phyloP scores from a whole-genome alignment of 2,329 filamentous ascomycete genomes.

The Aspergillus carbonarius region DNA sequence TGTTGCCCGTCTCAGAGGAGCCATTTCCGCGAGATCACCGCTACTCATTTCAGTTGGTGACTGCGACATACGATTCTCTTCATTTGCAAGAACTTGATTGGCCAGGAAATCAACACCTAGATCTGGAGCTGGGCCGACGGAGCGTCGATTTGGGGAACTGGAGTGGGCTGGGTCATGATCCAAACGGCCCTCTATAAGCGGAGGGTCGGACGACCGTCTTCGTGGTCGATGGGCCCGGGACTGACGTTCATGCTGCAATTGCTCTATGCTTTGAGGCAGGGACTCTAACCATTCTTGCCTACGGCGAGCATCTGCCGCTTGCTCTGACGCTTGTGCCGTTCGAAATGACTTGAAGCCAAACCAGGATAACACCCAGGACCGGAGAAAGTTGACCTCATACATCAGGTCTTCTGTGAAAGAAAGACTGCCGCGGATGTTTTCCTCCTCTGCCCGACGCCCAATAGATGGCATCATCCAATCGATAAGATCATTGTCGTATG shows the following conservation, averaged over 20 bases:
- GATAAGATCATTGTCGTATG: slow-evolving; percentile 44
- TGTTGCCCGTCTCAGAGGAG: slow-evolving; percentile 25
- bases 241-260: slow-evolving; percentile 31
- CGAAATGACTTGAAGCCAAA: slow-evolving; percentile 27
- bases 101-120: slow-evolving; percentile 19
- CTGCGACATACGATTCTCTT: slow-evolving; percentile 39
- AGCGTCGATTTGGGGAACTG: slow-evolving; percentile 13
- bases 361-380: slow-evolving; percentile 33
- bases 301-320: slow-evolving; percentile 13
- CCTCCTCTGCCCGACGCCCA: slow-evolving; percentile 42
- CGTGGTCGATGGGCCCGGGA: slow-evolving; percentile 16
- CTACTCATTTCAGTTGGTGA: slow-evolving; percentile 40
- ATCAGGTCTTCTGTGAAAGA: slow-evolving; percentile 38
- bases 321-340: slow-evolving; percentile 15
- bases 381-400: slow-evolving; percentile 35
- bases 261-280: slow-evolving; percentile 32
- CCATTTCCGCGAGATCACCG: slow-evolving; percentile 31
- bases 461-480: slow-evolving; percentile 45
- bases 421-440: slow-evolving; percentile 37
- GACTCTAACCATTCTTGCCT: slow-evolving; percentile 28
- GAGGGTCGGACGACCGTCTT: slow-evolving; percentile 13
- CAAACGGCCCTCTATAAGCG: slow-evolving; percentile 18
- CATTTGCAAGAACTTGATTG: slow-evolving; percentile 28
- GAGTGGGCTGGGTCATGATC: slow-evolving; percentile 14
- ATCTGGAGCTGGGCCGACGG: slow-evolving; percentile 14